A percentile compares a stretch with the other conserved stretches of the same genome.
Evolutionary conservation across 2,329 filamentous ascomycete genomes (phyloP).

Genomic region (Alternaria sp.): DNA sequence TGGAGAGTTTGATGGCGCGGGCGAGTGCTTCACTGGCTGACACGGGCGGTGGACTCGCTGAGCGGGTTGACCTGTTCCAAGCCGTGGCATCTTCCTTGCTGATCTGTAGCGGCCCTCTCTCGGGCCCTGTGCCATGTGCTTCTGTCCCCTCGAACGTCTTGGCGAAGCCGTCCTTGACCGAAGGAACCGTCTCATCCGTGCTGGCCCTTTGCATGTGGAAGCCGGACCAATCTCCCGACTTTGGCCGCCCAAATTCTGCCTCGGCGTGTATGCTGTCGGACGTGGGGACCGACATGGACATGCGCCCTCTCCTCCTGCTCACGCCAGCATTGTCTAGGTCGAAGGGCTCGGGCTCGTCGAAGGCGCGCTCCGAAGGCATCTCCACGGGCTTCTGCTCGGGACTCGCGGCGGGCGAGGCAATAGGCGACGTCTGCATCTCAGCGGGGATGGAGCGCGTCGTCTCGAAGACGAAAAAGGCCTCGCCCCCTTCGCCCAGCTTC

Average conservation of each 20-base stretch:
- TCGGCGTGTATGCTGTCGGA: slow-evolving; percentile 31
- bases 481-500: slow-evolving; percentile 97
- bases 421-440: slow-evolving; percentile 90
- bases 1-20: slow-evolving; percentile 83
- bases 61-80: slow-evolving; percentile 58
- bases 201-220: slow-evolving; percentile 53
- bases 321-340: slow-evolving; percentile 65
- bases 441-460: slow-evolving; percentile 92
- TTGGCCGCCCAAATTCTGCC: slow-evolving; percentile 33
- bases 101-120: slow-evolving; percentile 42
- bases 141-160: slow-evolving; percentile 34
- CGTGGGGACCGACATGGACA: slow-evolving; percentile 43
- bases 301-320: slow-evolving; percentile 34
- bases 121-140: slow-evolving; percentile 32
- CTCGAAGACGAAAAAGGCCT: slow-evolving; percentile 99
- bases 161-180: slow-evolving; percentile 51
- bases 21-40: slow-evolving; percentile 79
- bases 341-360: slow-evolving; percentile 76
- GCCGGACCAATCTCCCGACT: slow-evolving; percentile 50
- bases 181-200: slow-evolving; percentile 64
- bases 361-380: slow-evolving; percentile 52
- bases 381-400: slow-evolving; percentile 70
- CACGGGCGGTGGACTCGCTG: slow-evolving; percentile 79
- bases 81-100: slow-evolving; percentile 47
- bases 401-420: slow-evolving; percentile 89